Evolutionary conservation across 2,329 filamentous ascomycete genomes (phyloP), one percentile per base, ranked within the genome.

Genomic region (Fusarium floridanum): DNA sequence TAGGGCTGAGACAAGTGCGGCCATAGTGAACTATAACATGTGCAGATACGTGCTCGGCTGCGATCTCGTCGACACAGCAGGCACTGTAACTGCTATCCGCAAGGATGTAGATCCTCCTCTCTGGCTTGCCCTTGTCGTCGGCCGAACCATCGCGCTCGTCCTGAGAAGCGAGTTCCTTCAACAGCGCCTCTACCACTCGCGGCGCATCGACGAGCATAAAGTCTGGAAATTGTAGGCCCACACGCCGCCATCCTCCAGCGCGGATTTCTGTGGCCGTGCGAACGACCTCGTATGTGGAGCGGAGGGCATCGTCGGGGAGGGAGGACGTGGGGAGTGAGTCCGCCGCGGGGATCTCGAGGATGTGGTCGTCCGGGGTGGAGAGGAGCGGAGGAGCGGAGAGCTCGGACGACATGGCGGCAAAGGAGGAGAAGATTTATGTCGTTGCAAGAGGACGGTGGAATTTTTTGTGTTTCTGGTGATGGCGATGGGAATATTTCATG

Each of bases 11-110:
- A 80, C 97, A 99, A 0, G 96, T 93, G 62, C 97, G 89, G 4
- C 97, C 97, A 78, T 98, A 99, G 82, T 99, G 97, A 16, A 99
- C 92, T 1, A 98, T 94, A 0, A 95, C 94, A 71, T 98, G 93
- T 8, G 97, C 95, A 78, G 95, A 89, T 17, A 95, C 93, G 81
- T 99, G 97, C 82, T 99, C 95, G 3, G 97, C 97, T 0, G 97
- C 97, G 45, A 98, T 92, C 84, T 99, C 97, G 80, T 99, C 97
- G 20, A 98, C 95, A 80, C 97, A 99, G 84, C 97, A 99, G 0
- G 96, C 93, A 69, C 97, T 97, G 83, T 98, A 99, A 2, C 96
- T 98, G 3, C 97, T 98, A 82, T 99, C 97, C 36, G 93, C 97
- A 20, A 99, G 86, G 70, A 99, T 95, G 77, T 94, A 97, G 62